Evolutionary conservation across 2,329 filamentous ascomycete genomes (phyloP), one percentile per base, ranked within the genome.

Genomic region (Neonectria punicea): DNA sequence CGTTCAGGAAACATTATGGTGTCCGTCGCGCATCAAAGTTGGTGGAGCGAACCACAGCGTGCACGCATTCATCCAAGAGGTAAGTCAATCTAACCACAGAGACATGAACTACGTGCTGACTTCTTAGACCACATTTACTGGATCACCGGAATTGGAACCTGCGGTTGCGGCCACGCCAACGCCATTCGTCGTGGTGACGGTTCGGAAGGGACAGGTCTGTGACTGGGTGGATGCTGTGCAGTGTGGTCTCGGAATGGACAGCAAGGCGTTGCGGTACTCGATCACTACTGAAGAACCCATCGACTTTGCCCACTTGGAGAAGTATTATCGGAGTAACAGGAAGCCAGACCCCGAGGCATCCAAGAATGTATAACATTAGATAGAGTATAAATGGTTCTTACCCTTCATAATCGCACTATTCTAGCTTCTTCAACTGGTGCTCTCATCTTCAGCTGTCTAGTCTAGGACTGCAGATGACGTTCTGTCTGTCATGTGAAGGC

Each of bases 1-100:
- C 32, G 25, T 65, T n/a, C 22, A 25, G 25, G 57, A 65, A 39
- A 53, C 53, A 13, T 25, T 56, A 14, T 65, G 62, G 62, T 61
- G 62, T n/a, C 58, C 62, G 10, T 65, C 62, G 13, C 54, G 28
- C 13, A n/a, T 65, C 46, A 61, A 58, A 14, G 11, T 65, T 1
- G 47, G 49, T 6, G 62, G 39, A 18, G 47, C 41, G 11, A 51
- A 65, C 20, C 53, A 61, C 18, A 65, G 62, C 22, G 53, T 65
- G 30, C 58, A 61, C 16, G 62, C 47, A 43, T 65, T 61, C 43
- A 25, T 65, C 18, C 62, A 65, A 58, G 62, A 65, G 62, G 62
- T 61, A 50, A 58, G 25, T 6, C 2, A 9, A 0, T 2, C 8
- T n/a, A 34, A 8, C 10, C 25, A 6, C 5, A 10, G 9, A 22